phyloP scores from a whole-genome alignment of 2,329 filamentous ascomycete genomes.

The Fusarium subglutinans region DNA sequence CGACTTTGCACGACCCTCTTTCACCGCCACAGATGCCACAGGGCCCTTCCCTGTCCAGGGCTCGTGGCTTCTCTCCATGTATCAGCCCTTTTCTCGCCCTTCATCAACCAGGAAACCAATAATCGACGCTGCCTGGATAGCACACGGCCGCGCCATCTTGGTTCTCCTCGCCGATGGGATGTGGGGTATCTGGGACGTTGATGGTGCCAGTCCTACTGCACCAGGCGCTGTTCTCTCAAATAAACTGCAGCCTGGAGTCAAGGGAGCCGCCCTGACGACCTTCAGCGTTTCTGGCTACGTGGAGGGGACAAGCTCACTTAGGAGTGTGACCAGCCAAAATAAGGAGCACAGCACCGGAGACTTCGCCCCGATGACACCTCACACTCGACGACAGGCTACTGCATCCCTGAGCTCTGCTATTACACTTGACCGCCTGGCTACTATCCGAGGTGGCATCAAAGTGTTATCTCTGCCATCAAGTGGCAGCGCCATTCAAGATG shows the following conservation, averaged over 20 bases:
- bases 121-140: slow-evolving; percentile 70
- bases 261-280: slow-evolving; percentile 65
- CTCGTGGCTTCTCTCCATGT: slow-evolving; percentile 71
- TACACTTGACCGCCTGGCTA: slow-evolving; percentile 61
- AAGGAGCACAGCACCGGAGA: slow-evolving; percentile 56
- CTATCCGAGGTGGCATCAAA: slow-evolving; percentile 62
- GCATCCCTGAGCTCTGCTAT: slow-evolving; percentile 54
- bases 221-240: slow-evolving; percentile 56
- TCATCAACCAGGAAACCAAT: slow-evolving; percentile 65
- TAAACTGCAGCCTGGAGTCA: slow-evolving; percentile 61
- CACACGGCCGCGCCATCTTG: slow-evolving; percentile 67
- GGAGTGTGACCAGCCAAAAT: slow-evolving; percentile 49
- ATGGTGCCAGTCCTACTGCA: slow-evolving; percentile 61
- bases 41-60: slow-evolving; percentile 66
- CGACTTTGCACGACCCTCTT: slow-evolving; percentile 65
- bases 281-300: slow-evolving; percentile 69
- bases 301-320: slow-evolving; percentile 66
- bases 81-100: slow-evolving; percentile 63
- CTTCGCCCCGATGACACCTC: slow-evolving; percentile 72
- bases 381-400: slow-evolving; percentile 64
- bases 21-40: slow-evolving; percentile 60
- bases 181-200: slow-evolving; percentile 75
- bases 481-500: slow-evolving; percentile 58
- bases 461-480: slow-evolving; percentile 57
- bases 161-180: slow-evolving; percentile 69